Evolutionary conservation across 768 basidiomycete genomes (phyloP), one percentile per base, ranked within the genome.

Genomic region (Hemileccinum impolitum): DNA sequence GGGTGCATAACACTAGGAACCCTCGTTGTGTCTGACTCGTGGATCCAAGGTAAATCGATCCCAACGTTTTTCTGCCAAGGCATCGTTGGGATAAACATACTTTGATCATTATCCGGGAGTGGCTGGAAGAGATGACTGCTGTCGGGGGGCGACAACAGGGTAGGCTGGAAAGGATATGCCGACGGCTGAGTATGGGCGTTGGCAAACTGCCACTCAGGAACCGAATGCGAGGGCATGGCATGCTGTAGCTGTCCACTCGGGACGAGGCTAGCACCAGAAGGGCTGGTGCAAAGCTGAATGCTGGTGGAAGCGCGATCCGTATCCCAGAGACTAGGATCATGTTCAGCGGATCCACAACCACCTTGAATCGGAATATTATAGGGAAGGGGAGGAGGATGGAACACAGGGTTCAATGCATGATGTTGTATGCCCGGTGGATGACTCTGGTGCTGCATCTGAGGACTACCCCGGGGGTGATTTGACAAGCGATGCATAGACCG

Each of bases 171-270:
- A 6, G 42, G 30, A 17, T 50, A 37, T 13, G 38, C 30, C 12
- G 36, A 23, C 6, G 43, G 45, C 4, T 52, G 60, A 15, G 18
- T 12, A 15, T 40, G 19, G 35, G 43, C 17, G 10, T 18, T n/a
- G 46, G 46, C 2, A 36, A 47, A 45, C 15, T 55, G 53, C 53
- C 48, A 46, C n/a, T 50, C 47, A 18, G 45, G 41, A 25, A 40
- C 43, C 6, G 38, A 39, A 31, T 41, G 38, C 2, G 43, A n/a
- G 15, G 47, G 18, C 3, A 39, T 19, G 43, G 41, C 19, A 31
- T 39, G 15, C 6, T 45, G 49, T 39, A 39, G 21, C 37, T 46
- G 52, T 44, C 43, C 48, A 21, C 23, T 47, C 15, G 44, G 23
- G 8, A 45, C n/a, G 12, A 45, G 31, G 15, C 13, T 37, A n/a